Base-by-base conservation (phyloP, 1,139 yeast genomes). In the Sugiyamaella castrensis region DNA sequence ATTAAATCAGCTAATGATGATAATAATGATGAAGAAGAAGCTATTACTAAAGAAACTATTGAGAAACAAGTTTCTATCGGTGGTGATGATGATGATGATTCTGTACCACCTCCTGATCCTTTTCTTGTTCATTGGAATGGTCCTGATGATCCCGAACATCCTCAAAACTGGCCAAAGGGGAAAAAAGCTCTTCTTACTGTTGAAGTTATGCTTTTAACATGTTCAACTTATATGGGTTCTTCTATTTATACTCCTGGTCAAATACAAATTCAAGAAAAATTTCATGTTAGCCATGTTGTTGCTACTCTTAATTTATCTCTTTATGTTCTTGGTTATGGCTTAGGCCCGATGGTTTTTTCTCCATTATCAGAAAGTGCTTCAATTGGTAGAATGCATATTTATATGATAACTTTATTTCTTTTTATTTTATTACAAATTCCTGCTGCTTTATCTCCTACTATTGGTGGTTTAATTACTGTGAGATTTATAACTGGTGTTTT, bases 401-500 rank as follows among this genome's bases (percentile, higher is more conserved):
- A 81, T 61, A 56, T 74, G 19, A 43, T 68, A 12, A 74, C 86
- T 0, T 69, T 82, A 55, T 75, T 80, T 13, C 52, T 76, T 16
- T 80, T 81, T 29, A 73, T 74, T 64, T 66, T 82, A 15, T 72
- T 83, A 57, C 79, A 80, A 50, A 74, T 82, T 69, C 66, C 67
- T 12, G 53, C 59, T 10, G 68, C 68, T 3, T 70, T 81, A 40
- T 69, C 80, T 1, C 66, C 72, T 26, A 80, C 80, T 54, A 72
- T 82, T 26, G 60, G 63, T 5, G 60, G 62, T 3, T 55, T 69
- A 26, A 71, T 87, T 45, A 82, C 87, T 2, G 70, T 86, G 48
- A 73, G 96, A 57, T 85, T 87, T 63, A 79, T 88, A 58, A 77
- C 87, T 37, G 96, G 96, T 1, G 72, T 83, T 29, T 75, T 85